Evolutionary conservation across 768 basidiomycete genomes (phyloP).

Genomic region (Lentinula aciculospora): DNA sequence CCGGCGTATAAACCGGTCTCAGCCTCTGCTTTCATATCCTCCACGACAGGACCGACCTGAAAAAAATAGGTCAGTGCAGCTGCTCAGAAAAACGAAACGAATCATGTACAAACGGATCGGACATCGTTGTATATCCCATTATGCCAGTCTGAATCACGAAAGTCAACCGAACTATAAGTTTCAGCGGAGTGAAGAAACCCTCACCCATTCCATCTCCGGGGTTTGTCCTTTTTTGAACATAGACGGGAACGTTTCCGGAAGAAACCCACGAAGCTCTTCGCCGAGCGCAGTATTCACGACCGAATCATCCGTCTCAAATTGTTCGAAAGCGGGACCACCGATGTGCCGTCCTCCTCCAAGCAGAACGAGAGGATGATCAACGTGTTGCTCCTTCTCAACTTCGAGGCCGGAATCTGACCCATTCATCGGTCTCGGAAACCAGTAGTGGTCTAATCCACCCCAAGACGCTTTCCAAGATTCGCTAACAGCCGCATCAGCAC

Average conservation of each 20-base stretch:
- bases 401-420: slow-evolving; percentile 8
- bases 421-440: slow-evolving; percentile 65
- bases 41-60: slow-evolving; percentile 61
- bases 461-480: slow-evolving; percentile 40
- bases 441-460: slow-evolving; percentile 61
- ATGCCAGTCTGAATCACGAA: slow-evolving; percentile 60
- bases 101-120: slow-evolving; percentile 63
- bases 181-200: slow-evolving; percentile 11
- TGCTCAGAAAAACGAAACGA: slow-evolving; percentile 10
- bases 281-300: slow-evolving; percentile 43
- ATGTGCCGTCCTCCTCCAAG: slow-evolving; percentile 64
- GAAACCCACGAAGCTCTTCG: slow-evolving; percentile 44
- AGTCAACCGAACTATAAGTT: not conserved
- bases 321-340: slow-evolving; percentile 34
- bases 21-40: slow-evolving; percentile 14
- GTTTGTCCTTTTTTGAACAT: slow-evolving; percentile 41
- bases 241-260: slow-evolving; percentile 52
- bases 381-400: slow-evolving; percentile 15
- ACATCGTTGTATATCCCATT: slow-evolving; percentile 63
- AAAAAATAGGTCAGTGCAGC: slow-evolving; percentile 11
- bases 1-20: slow-evolving; percentile 30
- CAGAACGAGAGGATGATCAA: slow-evolving; percentile 63
- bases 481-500: slow-evolving; percentile 27
- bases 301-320: slow-evolving; percentile 56
- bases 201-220: slow-evolving; percentile 77